Evolutionary conservation across 495 filamentous ascomycete species (phyloP), one percentile per base, ranked within the genome.

Genomic region (Opeltia flavorubescens): DNA sequence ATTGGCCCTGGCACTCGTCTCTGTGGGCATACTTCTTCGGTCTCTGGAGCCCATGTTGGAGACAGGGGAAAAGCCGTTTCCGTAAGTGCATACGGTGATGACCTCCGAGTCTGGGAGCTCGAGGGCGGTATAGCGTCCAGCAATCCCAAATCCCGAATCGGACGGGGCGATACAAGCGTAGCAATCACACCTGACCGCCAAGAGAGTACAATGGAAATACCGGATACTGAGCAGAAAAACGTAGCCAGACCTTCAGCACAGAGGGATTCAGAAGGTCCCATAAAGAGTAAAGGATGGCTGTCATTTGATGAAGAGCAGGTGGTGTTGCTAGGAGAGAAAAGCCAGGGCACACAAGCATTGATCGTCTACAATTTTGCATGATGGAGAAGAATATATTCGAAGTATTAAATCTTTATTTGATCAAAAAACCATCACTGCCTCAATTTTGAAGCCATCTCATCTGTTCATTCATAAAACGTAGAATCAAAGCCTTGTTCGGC

Each of bases 221-320:
- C 38, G 20, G 44, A 51, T 15, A n/a, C 36, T 9, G 47, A 17
- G n/a, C 46, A 39, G 15, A 20, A 38, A 11, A 13, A 51, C 18
- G 47, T 53, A 43, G 52, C 62, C 11, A 55, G 21, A 3, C 29
- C 25, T 33, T 11, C 42, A 31, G n/a, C 44, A 27, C 21, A 55
- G 52, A 55, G 53, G 59, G 28, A 63, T 69, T 44, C 54, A 62
- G 17, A 62, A 69, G 43, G 67, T n/a, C 39, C 45, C 12, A 38
- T 58, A 15, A 50, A 65, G 5, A 67, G 64, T 30, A 65, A 68
- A 49, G 74, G 80, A 31, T 94, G 81, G 76, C 75, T 89, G 12
- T 86, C 86, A 3, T 98, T 95, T 61, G 86, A 96, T 57, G 91
- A 95, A 29, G 86, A 95, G 62, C 81, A 85, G 61, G 84, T 98